Evolutionary conservation across 257 asterid species (phyloP).

Genomic region (Ilex aquifolium): DNA sequence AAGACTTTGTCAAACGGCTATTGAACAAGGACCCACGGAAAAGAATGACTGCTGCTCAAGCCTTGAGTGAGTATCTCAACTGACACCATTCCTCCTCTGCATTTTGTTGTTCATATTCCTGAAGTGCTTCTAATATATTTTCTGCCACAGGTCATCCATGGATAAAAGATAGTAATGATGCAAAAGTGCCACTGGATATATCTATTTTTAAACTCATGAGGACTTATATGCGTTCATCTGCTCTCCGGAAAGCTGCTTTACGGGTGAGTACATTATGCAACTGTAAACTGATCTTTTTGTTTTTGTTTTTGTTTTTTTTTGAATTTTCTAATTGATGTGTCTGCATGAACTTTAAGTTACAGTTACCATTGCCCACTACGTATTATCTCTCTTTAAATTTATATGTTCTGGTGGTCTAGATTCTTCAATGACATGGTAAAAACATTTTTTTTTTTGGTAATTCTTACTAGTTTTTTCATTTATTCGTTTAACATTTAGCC

Average conservation of each 20-base stretch:
- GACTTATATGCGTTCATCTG: constrained; percentile 84
- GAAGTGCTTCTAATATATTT: constrained; percentile 2
- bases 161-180: constrained; percentile 46
- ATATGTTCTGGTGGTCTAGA: neutral
- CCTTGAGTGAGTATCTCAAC: constrained; percentile 53
- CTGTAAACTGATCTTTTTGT: neutral
- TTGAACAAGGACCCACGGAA: constrained; percentile 85
- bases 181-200: constrained; percentile 74
- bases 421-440: too few species aligned
- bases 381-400: too few species aligned
- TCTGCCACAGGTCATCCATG: constrained; percentile 86
- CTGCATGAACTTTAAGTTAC: neutral
- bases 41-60: constrained; percentile 96
- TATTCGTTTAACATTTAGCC: neutral
- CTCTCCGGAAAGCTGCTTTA: constrained; percentile 88
- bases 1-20: constrained; percentile 75
- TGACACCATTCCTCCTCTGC: neutral
- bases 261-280: constrained; percentile 42
- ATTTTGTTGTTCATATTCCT: neutral
- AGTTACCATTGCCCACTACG: neutral
- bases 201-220: constrained; percentile 76
- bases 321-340: neutral
- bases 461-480: too few species aligned
- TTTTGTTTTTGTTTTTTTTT: neutral
- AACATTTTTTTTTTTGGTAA: too few species aligned